Conservation (phyloP, 805 yeast genomes). For the Tetrapisispora iriomotensis region DNA sequence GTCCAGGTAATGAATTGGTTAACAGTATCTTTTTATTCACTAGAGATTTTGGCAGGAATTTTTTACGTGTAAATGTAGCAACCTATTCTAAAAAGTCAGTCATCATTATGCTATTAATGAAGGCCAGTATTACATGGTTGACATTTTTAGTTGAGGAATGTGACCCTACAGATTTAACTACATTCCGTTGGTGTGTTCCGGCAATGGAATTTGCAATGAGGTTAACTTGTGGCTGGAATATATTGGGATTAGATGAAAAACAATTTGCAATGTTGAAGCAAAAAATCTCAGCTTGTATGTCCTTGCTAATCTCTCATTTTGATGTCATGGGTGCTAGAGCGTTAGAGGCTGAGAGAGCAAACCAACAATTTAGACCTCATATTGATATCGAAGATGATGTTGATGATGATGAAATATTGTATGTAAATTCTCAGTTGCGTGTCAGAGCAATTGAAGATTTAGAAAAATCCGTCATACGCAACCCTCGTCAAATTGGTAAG, state of each 20-base stretch:
- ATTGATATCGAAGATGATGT: slow-evolving; percentile 34
- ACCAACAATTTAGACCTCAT: slow-evolving; percentile 25
- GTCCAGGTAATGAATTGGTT: slow-evolving; percentile 66
- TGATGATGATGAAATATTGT: slow-evolving; percentile 44
- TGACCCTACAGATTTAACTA: slow-evolving; percentile 79
- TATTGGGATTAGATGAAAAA: slow-evolving; percentile 65
- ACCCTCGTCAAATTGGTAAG: slow-evolving; percentile 58
- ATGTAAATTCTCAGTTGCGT: slow-evolving; percentile 56
- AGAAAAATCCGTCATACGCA: slow-evolving; percentile 41
- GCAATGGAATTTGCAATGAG: slow-evolving; percentile 96
- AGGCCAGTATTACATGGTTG: slow-evolving; percentile 81
- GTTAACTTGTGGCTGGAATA: slow-evolving; percentile 83
- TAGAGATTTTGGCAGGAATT: slow-evolving; percentile 70
- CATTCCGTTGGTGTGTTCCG: slow-evolving; percentile 92
- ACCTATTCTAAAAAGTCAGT: slow-evolving; percentile 46
- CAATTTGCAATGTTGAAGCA: slow-evolving; percentile 63
- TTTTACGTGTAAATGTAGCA: slow-evolving; percentile 54
- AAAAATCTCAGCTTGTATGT: slow-evolving; percentile 91
- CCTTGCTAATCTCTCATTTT: slow-evolving; percentile 85
- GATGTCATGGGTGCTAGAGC: slow-evolving; percentile 98
- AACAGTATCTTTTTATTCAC: slow-evolving; percentile 69
- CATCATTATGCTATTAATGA: slow-evolving; percentile 61
- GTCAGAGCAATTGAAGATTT: slow-evolving; percentile 54
- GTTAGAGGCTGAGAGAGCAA: slow-evolving; percentile 40
- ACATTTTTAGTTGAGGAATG: slow-evolving; percentile 91